Conservation (phyloP, 192 early-diverging fungal genomes). For the Podila clonocystis region DNA sequence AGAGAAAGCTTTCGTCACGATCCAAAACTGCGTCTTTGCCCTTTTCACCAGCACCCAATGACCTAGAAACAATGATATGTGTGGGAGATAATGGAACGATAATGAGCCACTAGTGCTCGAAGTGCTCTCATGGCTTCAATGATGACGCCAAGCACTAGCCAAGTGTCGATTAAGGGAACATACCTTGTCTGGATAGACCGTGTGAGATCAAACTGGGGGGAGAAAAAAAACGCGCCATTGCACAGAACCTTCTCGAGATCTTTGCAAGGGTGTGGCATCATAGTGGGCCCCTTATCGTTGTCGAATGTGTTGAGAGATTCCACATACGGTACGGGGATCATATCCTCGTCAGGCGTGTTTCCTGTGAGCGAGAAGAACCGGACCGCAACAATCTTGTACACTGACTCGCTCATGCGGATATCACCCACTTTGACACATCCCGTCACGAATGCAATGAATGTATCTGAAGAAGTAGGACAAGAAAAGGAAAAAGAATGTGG, state of each 20-base stretch:
- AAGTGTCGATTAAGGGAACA: constrained; percentile 17
- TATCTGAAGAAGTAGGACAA: constrained; percentile 58
- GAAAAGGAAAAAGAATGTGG: constrained; percentile 24
- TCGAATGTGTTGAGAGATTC: constrained; percentile 51
- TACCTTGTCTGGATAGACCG: constrained; percentile 77
- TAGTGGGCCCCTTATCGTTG: constrained; percentile 54
- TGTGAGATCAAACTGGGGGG: constrained; percentile 89
- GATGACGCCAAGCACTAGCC: no score
- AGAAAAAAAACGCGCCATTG: constrained; percentile 94
- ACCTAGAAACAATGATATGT: constrained; percentile 25
- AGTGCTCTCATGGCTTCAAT: no score
- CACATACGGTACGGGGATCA: constrained; percentile 39
- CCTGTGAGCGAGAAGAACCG: constrained; percentile 83
- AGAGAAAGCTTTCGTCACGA: constrained; percentile 84
- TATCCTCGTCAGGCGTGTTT: constrained; percentile 74
- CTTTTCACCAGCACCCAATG: constrained; percentile 33
- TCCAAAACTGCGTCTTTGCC: constrained; percentile 65
- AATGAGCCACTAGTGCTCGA: neutral
- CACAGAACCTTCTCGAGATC: constrained; percentile 82
- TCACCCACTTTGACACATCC: constrained; percentile 71
- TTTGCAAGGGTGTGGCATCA: constrained; percentile 78
- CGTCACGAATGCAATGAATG: constrained; percentile 74
- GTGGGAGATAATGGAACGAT: neutral
- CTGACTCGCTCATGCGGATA: constrained; percentile 65
- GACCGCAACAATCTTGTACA: constrained; percentile 78